Base-by-base conservation (phyloP, 1,139 yeast species). In the Magnusiomyces sp. region DNA sequence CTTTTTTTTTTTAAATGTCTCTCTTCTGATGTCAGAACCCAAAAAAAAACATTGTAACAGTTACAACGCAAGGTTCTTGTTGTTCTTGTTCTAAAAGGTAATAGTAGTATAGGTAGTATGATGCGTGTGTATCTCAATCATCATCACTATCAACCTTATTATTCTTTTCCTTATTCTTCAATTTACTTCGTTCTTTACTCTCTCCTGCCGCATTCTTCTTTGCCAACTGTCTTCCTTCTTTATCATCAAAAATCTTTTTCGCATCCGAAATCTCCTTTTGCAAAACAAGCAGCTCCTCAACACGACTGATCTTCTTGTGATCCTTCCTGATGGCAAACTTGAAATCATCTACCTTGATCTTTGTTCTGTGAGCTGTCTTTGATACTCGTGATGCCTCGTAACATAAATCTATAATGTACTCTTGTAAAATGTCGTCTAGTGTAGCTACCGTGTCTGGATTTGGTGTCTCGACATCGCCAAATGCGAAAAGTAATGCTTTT, bases 321-420 rank as follows among this genome's bases (percentile, higher is more conserved):
- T 90, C 97, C 57, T 82, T 79, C 43, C 95, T 72, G 52, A 90
- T 70, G 0, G 88, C 94, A 69, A 88, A 88, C 58, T 84, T 86
- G 68, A 90, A 80, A 64, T 90, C 97, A 54, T 88, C 95, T 49
- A 89, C 82, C 60, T 84, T 83, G 55, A 90, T 79, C 64, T 94
- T 81, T 49, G 78, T 78, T 45, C 95, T 73, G 43, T 82, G 81
- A 17, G 76, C 72, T 0, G 74, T 71, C 23, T 71, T 66, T 2
- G 81, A 77, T 50, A 74, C 75, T 13, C 77, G 69, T 2, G 79
- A 71, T 0, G 85, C 82, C 48, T 76, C 80, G 54, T 72, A 76
- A 59, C 84, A 81, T 55, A 88, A 72, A 59, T 84, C 90, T 4
- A 81, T 76, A 44, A 90, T 70, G 62, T 83, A 90, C 52, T 83